Percentiles rank a stretch among this genome's conserved stretches.
These are phyloP conservation scores for Yamadazyma dendronema DNA, from an alignment of 1,139 yeast species.

Conservation along the genomic window DNA sequence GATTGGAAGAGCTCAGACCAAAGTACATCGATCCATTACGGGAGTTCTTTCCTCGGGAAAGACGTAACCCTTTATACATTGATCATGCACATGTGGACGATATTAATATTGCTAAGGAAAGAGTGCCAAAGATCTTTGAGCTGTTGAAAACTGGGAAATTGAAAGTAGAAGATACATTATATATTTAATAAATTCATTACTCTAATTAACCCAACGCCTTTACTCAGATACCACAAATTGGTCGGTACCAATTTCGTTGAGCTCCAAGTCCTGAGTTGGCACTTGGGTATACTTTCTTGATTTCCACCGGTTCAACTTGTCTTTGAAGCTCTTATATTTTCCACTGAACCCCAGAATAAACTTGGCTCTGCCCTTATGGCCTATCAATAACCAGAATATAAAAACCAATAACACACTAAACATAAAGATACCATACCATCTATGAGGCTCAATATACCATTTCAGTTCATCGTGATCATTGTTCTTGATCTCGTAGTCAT, in stretches of 20 bases:
- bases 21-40: slow-evolving; percentile 23
- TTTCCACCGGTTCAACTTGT: slow-evolving; percentile 1
- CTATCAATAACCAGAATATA: slow-evolving; percentile 49
- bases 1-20: slow-evolving; percentile 19
- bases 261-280: neutral
- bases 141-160: slow-evolving; percentile 18
- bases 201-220: neutral
- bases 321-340: slow-evolving; percentile 1
- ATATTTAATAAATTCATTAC: slow-evolving; percentile 1
- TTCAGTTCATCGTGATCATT: slow-evolving; percentile 32
- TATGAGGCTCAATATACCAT: slow-evolving; percentile 47
- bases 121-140: slow-evolving; percentile 26
- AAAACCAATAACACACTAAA: slow-evolving; percentile 42
- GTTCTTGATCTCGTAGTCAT: slow-evolving; percentile 30
- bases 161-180: slow-evolving; percentile 11
- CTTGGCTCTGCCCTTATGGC: slow-evolving; percentile 28
- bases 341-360: slow-evolving; percentile 13
- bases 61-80: slow-evolving; percentile 24
- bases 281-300: slow-evolving; percentile 6
- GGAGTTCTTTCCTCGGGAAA: slow-evolving; percentile 21
- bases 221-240: slow-evolving; percentile 9
- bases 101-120: slow-evolving; percentile 22
- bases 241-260: neutral
- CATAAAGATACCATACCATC: slow-evolving; percentile 55
- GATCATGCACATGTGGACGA: slow-evolving; percentile 25